A percentile compares a stretch with the other conserved stretches of the same genome.
These are phyloP conservation scores for Phytopythium ostracodes DNA, from an alignment of 352 stramenopile species.

Conservation along the genomic window DNA sequence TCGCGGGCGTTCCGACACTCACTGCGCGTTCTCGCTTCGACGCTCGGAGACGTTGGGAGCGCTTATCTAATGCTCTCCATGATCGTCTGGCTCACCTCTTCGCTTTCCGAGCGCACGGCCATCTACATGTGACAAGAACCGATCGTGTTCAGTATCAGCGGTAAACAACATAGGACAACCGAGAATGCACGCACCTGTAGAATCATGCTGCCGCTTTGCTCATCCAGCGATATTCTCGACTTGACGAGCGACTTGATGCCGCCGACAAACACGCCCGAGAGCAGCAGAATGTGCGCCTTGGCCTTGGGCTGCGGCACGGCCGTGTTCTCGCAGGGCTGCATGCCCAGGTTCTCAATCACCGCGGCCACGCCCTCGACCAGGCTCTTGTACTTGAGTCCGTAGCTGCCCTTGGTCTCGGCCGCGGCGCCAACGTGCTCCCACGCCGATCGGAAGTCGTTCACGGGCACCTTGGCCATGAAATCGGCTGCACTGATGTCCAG, in stretches of 20 bases:
- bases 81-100: constrained; percentile 94
- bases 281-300: constrained; percentile 95
- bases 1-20: neutral
- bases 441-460: constrained; percentile 94
- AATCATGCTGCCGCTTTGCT: constrained; percentile 86
- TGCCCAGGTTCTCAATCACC: constrained; percentile 96
- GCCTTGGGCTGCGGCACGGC: constrained; percentile 80
- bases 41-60: neutral
- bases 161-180: neutral
- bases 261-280: constrained; percentile 96
- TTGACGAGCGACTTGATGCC: constrained; percentile 94
- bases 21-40: neutral
- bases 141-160: neutral
- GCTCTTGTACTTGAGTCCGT: constrained; percentile 96
- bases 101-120: constrained; percentile 93
- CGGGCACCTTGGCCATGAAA: constrained; percentile 96
- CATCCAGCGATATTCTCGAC: constrained; percentile 93
- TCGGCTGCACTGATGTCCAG: constrained; percentile 94
- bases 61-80: constrained; percentile 95
- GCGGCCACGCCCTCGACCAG: constrained; percentile 93
- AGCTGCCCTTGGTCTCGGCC: constrained; percentile 96
- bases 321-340: constrained; percentile 97
- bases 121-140: constrained; percentile 72
- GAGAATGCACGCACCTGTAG: constrained; percentile 82
- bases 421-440: constrained; percentile 95